Evolutionary conservation across 371 early-diverging fungal species (phyloP).

Genomic region (Rhizopus stolonifer): DNA sequence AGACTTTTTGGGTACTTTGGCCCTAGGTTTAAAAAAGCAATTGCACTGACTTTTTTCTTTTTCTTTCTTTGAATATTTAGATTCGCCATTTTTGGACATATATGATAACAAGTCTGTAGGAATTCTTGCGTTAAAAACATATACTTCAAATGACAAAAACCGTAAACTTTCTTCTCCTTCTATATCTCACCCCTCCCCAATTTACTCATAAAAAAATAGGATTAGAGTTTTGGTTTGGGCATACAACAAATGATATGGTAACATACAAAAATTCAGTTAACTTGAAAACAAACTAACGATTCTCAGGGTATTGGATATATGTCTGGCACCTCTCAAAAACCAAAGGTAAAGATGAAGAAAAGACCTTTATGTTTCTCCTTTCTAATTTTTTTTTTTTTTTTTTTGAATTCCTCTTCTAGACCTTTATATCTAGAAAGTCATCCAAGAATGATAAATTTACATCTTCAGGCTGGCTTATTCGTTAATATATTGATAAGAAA

Average conservation of each 20-base stretch:
- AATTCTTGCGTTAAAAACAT: constrained; percentile 37
- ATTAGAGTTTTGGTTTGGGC: constrained; percentile 58
- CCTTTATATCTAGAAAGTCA: constrained; percentile 35
- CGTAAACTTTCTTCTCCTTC: neutral
- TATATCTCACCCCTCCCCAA: no score
- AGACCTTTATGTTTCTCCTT: neutral
- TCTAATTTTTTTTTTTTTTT: no score
- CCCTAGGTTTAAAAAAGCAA: neutral
- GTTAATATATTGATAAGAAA: neutral
- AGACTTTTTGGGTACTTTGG: constrained; percentile 35
- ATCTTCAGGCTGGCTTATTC: constrained; percentile 26
- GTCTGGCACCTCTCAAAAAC: constrained; percentile 30
- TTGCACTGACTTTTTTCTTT: neutral
- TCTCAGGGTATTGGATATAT: constrained; percentile 52
- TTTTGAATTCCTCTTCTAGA: constrained; percentile 10
- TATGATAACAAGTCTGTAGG: constrained; percentile 51
- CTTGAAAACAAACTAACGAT: neutral
- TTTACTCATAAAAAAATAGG: constrained; percentile 14
- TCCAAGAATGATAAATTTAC: constrained; percentile 2
- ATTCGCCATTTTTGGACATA: constrained; percentile 36
- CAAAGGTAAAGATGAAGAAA: constrained; percentile 23
- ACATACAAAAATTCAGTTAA: neutral
- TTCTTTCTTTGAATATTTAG: constrained; percentile 10
- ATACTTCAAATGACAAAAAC: constrained; percentile 17
- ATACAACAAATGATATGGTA: constrained; percentile 64